These are phyloP conservation scores for Aspergillus calidoustus DNA, from an alignment of 2,329 filamentous ascomycete species.

Conservation along the genomic window DNA sequence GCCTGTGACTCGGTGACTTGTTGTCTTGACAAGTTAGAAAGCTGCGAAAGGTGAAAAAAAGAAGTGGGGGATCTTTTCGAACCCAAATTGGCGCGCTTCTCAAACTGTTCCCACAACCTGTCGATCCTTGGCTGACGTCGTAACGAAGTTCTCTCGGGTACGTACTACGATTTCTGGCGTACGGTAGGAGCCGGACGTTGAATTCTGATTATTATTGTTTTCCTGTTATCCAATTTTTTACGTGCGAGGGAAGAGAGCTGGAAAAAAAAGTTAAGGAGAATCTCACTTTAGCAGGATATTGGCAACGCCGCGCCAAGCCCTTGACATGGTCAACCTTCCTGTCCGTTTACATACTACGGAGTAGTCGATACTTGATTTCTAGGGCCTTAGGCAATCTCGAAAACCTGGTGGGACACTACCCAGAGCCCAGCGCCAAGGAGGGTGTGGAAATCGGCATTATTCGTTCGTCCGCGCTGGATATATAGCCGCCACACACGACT, in stretches of 20 bases:
- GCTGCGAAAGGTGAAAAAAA: background rate
- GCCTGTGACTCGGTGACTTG: background rate
- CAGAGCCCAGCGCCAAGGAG: background rate
- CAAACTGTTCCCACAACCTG: slow-evolving; percentile 16
- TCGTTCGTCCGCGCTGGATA: slow-evolving; percentile 3
- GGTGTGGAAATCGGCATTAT: slow-evolving; percentile 8
- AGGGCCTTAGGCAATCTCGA: background rate
- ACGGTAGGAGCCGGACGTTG: background rate
- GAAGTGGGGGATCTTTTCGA: background rate
- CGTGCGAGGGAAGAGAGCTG: background rate
- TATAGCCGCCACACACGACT: slow-evolving; percentile 7
- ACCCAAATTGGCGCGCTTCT: background rate
- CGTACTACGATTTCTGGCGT: background rate
- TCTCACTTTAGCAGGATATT: background rate
- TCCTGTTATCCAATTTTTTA: background rate
- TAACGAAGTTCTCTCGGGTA: background rate
- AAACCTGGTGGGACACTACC: background rate
- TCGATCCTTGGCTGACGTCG: slow-evolving; percentile 25
- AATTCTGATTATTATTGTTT: background rate
- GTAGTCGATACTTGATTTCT: background rate
- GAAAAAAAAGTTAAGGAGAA: background rate
- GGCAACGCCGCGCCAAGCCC: background rate
- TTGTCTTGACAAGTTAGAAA: background rate
- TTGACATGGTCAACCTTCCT: background rate
- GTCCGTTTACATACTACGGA: background rate